Evolutionary conservation across 2,329 filamentous ascomycete species (phyloP).

Genomic region (Xylariaceae sp.): DNA sequence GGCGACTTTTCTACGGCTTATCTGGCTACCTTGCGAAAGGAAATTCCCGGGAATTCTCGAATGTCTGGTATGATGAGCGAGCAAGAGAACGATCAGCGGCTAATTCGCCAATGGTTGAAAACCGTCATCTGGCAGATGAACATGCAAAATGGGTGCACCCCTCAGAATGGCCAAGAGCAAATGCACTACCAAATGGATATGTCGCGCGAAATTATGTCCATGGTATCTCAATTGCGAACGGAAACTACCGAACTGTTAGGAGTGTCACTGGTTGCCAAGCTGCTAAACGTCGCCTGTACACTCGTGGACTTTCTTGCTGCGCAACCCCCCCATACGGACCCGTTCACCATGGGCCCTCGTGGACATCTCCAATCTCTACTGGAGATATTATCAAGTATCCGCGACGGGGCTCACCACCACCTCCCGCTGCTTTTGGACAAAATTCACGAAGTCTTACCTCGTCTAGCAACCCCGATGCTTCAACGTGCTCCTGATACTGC

Average conservation of each 20-base stretch:
- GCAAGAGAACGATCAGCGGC: slow-evolving; percentile 49
- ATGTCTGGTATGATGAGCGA: slow-evolving; percentile 46
- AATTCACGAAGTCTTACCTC: slow-evolving; percentile 64
- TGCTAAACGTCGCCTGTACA: slow-evolving; percentile 70
- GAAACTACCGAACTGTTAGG: slow-evolving; percentile 70
- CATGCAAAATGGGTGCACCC: slow-evolving; percentile 49
- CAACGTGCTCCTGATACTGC: slow-evolving; percentile 52
- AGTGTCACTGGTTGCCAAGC: slow-evolving; percentile 71
- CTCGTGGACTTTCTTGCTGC: slow-evolving; percentile 68
- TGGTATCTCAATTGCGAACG: slow-evolving; percentile 66
- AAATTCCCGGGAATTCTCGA: slow-evolving; percentile 46
- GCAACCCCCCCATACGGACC: slow-evolving; percentile 53
- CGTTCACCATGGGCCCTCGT: slow-evolving; percentile 61
- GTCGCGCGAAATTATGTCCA: slow-evolving; percentile 56
- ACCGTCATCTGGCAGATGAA: slow-evolving; percentile 58
- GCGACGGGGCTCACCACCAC: slow-evolving; percentile 71
- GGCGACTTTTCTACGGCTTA: slow-evolving; percentile 52
- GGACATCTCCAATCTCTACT: slow-evolving; percentile 69
- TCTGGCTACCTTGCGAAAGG: slow-evolving; percentile 54
- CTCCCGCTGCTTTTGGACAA: slow-evolving; percentile 72
- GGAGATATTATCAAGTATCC: slow-evolving; percentile 61
- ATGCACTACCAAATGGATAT: slow-evolving; percentile 59
- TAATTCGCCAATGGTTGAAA: slow-evolving; percentile 61
- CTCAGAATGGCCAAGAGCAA: slow-evolving; percentile 43
- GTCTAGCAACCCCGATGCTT: slow-evolving; percentile 54